Conservation (phyloP, 2,329 filamentous ascomycete species). For the Colletotrichum melonis region DNA sequence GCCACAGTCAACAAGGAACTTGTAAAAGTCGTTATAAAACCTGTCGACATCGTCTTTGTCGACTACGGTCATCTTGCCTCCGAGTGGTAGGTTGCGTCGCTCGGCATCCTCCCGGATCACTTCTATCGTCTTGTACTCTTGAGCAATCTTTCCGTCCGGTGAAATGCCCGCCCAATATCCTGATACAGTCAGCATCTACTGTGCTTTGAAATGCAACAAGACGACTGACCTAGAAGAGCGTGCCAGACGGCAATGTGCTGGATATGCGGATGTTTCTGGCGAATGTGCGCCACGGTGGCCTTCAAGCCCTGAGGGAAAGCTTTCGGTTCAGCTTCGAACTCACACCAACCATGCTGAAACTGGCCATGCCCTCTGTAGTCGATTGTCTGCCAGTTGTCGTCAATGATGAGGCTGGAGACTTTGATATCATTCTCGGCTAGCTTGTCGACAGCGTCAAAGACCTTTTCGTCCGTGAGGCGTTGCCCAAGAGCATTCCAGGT, state of each 20-base stretch:
- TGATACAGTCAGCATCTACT: constrained; percentile 33
- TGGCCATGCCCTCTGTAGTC: constrained; percentile 62
- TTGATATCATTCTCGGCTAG: constrained; percentile 79
- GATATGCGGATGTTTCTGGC: constrained; percentile 76
- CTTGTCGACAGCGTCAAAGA: constrained; percentile 79
- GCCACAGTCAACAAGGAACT: constrained; percentile 78
- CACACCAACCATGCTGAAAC: constrained; percentile 75
- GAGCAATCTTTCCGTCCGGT: constrained; percentile 77
- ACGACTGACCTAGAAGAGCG: constrained; percentile 68
- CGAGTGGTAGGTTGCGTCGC: constrained; percentile 60
- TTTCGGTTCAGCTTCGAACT: constrained; percentile 85
- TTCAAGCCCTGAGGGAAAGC: constrained; percentile 86
- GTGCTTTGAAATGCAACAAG: constrained; percentile 35
- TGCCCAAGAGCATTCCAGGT: constrained; percentile 97
- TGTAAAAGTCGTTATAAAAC: constrained; percentile 94
- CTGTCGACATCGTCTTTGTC: constrained; percentile 77
- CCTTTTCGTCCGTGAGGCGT: constrained; percentile 81
- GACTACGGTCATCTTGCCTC: constrained; percentile 78
- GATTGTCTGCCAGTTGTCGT: constrained; percentile 95
- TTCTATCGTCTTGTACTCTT: constrained; percentile 80
- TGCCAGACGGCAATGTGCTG: constrained; percentile 95
- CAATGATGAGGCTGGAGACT: constrained; percentile 89
- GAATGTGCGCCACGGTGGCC: constrained; percentile 75
- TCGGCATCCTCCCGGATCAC: constrained; percentile 62
- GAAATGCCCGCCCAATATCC: constrained; percentile 95